Conservation (phyloP, 495 filamentous ascomycete species). For the Trichoderma parareesei region DNA sequence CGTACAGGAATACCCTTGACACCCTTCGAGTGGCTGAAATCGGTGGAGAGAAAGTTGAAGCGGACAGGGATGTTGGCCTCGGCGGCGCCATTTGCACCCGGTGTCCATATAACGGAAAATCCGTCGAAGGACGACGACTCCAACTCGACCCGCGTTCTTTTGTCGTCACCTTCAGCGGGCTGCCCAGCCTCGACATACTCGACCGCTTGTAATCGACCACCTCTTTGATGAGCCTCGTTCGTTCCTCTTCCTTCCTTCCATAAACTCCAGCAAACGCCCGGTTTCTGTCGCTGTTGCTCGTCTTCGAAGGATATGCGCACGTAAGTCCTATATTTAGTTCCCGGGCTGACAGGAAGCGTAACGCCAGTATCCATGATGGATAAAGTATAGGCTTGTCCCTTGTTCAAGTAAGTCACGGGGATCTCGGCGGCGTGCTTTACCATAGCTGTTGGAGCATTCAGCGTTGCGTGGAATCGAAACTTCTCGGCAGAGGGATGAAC, state of each 20-base stretch:
- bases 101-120: constrained; percentile 83
- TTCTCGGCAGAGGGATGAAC: constrained; percentile 43
- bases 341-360: constrained; percentile 31
- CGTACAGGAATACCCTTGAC: constrained; percentile 94
- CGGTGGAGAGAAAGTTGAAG: constrained; percentile 96
- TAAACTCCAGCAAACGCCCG: constrained; percentile 80
- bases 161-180: constrained; percentile 58
- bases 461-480: constrained; percentile 82
- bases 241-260: constrained; percentile 93
- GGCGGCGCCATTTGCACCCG: constrained; percentile 48
- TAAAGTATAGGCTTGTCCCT: constrained; percentile 84
- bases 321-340: constrained; percentile 69
- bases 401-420: constrained; percentile 93
- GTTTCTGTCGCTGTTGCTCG: constrained; percentile 74
- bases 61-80: constrained; percentile 80
- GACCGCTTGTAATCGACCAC: constrained; percentile 81
- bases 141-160: constrained; percentile 65
- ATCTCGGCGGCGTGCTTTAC: constrained; percentile 79
- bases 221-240: constrained; percentile 82
- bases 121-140: constrained; percentile 84
- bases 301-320: constrained; percentile 93
- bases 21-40: constrained; percentile 96
- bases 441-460: constrained; percentile 97
- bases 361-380: constrained; percentile 63
- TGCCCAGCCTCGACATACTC: constrained; percentile 82